phyloP scores from a whole-genome alignment of 1,284 basidiomycete genomes.

The Exsudoporus floridanus region DNA sequence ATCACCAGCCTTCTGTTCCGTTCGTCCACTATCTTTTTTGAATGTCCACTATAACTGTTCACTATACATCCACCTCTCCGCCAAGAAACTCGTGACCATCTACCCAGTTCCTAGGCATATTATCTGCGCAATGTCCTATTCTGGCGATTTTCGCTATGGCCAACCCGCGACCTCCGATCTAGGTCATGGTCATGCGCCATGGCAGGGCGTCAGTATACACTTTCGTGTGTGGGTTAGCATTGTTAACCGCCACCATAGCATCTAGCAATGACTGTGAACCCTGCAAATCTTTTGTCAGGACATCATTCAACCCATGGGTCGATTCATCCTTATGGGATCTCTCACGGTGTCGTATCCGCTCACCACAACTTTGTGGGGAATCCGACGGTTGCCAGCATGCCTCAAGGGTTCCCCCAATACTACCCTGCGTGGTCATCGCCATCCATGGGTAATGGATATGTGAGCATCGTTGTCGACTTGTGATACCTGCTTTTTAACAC shows the following conservation, averaged over 20 bases:
- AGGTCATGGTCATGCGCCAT: conserved; percentile 1
- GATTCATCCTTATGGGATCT: neutral
- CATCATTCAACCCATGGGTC: neutral
- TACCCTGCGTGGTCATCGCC: neutral
- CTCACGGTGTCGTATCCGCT: too few relatives aligned
- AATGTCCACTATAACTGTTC: too few relatives aligned
- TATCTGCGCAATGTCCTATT: conserved; percentile 8
- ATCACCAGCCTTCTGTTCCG: too few relatives aligned
- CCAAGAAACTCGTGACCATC: neutral
- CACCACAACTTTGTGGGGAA: neutral
- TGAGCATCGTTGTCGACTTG: conserved; percentile 1
- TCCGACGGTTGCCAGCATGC: neutral
- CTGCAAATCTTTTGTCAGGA: neutral
- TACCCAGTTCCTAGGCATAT: too few relatives aligned
- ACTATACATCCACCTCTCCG: neutral
- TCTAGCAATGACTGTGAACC: neutral
- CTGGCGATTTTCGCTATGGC: neutral
- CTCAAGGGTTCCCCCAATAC: neutral
- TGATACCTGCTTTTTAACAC: neutral
- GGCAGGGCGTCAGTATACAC: conserved; percentile 12
- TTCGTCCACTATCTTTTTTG: too few relatives aligned
- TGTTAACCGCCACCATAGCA: neutral
- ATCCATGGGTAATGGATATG: conserved; percentile 1
- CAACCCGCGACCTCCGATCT: neutral
- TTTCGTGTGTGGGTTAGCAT: neutral